Evolutionary conservation across 495 filamentous ascomycete species (phyloP).

Genomic region (Xylona heveae): DNA sequence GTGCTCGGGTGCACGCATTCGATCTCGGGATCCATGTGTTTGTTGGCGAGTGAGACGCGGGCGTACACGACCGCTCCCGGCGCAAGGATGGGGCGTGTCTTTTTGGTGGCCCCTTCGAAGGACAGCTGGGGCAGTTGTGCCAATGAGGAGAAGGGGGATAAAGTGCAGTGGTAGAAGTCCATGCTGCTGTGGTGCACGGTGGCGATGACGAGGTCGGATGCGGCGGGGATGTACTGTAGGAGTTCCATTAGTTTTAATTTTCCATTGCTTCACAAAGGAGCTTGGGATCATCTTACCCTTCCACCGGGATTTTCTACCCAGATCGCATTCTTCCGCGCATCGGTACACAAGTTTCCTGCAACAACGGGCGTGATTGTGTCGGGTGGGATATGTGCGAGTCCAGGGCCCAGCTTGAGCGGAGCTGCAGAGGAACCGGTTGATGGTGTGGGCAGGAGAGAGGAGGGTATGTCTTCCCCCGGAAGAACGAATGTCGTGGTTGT

Average conservation of each 20-base stretch:
- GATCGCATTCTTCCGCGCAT: constrained; percentile 55
- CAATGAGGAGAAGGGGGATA: constrained; percentile 47
- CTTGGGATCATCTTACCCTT: constrained; percentile 29
- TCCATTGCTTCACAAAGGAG: no score
- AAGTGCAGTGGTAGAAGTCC: constrained; percentile 55
- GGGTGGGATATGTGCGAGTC: constrained; percentile 53
- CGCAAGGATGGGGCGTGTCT: constrained; percentile 60
- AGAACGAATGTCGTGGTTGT: constrained; percentile 39
- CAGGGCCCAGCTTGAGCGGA: constrained; percentile 70
- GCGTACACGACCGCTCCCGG: constrained; percentile 70
- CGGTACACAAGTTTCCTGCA: constrained; percentile 57
- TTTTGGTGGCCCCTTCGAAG: constrained; percentile 81
- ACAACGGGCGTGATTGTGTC: constrained; percentile 48
- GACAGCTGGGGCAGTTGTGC: constrained; percentile 68
- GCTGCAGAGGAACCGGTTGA: constrained; percentile 37
- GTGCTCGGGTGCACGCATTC: constrained; percentile 72
- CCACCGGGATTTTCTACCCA: constrained; percentile 53
- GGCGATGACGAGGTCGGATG: constrained; percentile 67
- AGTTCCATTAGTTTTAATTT: no score
- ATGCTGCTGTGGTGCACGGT: constrained; percentile 50
- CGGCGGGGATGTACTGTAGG: constrained; percentile 54
- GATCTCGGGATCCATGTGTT: constrained; percentile 72
- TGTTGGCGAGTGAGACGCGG: constrained; percentile 48
- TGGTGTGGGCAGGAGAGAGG: constrained; percentile 30
- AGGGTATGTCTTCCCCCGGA: constrained; percentile 57